These are phyloP conservation scores for Rhododendron henanense DNA, from an alignment of 148 eudicot genomes.

Conservation along the genomic window DNA sequence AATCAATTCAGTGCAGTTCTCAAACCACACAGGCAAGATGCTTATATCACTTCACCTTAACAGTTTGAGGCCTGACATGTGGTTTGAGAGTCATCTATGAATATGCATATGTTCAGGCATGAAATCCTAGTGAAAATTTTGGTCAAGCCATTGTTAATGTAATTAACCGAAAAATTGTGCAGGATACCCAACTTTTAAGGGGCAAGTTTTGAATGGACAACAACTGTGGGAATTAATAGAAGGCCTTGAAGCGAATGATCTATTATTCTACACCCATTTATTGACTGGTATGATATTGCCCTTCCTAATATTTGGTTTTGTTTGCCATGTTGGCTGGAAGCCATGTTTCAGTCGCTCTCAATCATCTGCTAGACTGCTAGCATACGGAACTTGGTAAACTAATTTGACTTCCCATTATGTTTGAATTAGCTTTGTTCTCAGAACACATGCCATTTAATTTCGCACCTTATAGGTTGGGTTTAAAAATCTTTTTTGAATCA, in stretches of 20 bases:
- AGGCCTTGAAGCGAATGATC: conserved; percentile 82
- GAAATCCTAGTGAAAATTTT: not conserved
- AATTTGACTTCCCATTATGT: not conserved
- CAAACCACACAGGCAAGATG: conserved; percentile 98
- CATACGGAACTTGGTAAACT: not conserved
- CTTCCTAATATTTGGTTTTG: not conserved
- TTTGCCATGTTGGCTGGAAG: not conserved
- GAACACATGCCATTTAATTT: not conserved
- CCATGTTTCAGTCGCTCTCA: not conserved
- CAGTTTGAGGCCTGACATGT: conserved; percentile 16
- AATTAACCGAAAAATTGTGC: conserved; percentile 28
- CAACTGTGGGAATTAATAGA: conserved; percentile 84
- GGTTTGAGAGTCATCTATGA: conserved; percentile 20
- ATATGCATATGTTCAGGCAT: conserved; percentile 11
- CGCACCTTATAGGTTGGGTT: too few species aligned
- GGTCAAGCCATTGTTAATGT: not conserved
- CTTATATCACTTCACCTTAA: conserved; percentile 21
- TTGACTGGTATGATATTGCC: conserved; percentile 61
- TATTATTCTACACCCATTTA: conserved; percentile 88
- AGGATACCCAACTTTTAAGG: conserved; percentile 96
- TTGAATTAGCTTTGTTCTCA: not conserved
- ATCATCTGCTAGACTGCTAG: conserved; percentile 5
- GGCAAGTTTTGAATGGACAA: conserved; percentile 88
- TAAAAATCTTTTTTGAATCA: too few species aligned
- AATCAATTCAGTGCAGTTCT: conserved; percentile 94